Conservation (phyloP, 2,329 filamentous ascomycete species). For the Laburnicola sp. region DNA sequence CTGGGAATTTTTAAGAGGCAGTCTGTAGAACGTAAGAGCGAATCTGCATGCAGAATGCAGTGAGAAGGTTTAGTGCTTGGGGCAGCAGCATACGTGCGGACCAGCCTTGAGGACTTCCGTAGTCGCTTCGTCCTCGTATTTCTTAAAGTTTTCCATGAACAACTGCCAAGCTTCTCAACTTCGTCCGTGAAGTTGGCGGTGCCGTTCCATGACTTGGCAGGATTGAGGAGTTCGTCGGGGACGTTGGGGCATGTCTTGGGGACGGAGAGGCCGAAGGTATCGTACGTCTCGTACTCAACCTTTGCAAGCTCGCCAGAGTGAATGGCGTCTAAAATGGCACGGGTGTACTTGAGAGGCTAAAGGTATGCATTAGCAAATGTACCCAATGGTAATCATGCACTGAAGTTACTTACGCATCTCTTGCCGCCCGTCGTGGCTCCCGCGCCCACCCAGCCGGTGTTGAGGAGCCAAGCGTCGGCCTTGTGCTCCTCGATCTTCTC, state of each 20-base stretch:
- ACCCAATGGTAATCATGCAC: too few relatives aligned
- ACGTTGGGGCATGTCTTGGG: conserved; percentile 89
- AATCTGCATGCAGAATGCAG: conserved; percentile 4
- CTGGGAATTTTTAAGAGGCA: conserved; percentile 11
- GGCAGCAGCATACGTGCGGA: conserved; percentile 48
- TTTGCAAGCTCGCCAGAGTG: conserved; percentile 95
- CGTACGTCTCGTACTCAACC: conserved; percentile 91
- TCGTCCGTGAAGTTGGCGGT: conserved; percentile 80
- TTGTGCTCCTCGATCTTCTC: conserved; percentile 97
- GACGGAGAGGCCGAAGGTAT: conserved; percentile 95
- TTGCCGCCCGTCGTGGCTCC: conserved; percentile 89
- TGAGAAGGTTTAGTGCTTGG: conserved; percentile 33
- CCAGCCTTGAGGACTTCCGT: conserved; percentile 52
- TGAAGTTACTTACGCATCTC: conserved; percentile 64
- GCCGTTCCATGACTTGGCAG: conserved; percentile 87
- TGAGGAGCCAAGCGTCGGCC: conserved; percentile 96
- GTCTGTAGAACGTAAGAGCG: conserved; percentile 18
- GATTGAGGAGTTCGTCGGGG: conserved; percentile 90
- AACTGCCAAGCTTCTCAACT: conserved; percentile 86
- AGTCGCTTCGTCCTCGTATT: conserved; percentile 79
- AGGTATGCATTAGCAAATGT: too few relatives aligned
- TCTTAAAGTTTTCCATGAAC: conserved; percentile 97
- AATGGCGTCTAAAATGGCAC: conserved; percentile 96
- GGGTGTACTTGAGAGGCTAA: conserved; percentile 98
- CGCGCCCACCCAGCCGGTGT: conserved; percentile 96